phyloP scores from a whole-genome alignment of 768 basidiomycete species.

The Russula sp. region DNA sequence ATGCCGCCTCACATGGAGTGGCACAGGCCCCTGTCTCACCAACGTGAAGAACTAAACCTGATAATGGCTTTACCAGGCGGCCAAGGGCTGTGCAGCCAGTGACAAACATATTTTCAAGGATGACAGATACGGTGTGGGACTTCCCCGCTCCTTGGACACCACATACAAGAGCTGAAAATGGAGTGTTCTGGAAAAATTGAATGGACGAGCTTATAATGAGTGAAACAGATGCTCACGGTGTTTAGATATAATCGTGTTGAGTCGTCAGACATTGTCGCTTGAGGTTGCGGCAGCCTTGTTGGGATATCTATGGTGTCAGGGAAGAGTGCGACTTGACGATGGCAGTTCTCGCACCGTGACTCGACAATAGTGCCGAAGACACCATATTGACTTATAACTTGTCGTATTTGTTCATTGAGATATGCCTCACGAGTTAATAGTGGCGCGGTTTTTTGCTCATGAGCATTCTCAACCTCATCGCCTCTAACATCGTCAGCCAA shows the following conservation, averaged over 20 bases:
- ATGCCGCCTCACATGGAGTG: conserved; percentile 62
- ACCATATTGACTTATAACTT: conserved; percentile 51
- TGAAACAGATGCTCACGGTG: conserved; percentile 39
- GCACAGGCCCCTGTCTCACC: conserved; percentile 57
- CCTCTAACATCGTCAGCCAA: not conserved
- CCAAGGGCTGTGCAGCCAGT: conserved; percentile 46
- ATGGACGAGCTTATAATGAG: not conserved
- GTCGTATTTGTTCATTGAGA: conserved; percentile 18
- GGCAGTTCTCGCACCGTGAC: not conserved
- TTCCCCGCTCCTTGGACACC: conserved; percentile 76
- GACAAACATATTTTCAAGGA: conserved; percentile 69
- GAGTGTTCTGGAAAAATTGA: conserved; percentile 47
- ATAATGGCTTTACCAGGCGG: conserved; percentile 45
- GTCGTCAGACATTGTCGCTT: not conserved
- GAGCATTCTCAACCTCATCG: conserved; percentile 11
- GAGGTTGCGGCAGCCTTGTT: conserved; percentile 1
- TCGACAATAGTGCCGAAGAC: conserved; percentile 42
- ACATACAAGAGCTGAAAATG: conserved; percentile 69
- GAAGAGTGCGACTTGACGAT: not conserved
- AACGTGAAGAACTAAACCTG: conserved; percentile 62
- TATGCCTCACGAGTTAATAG: conserved; percentile 30
- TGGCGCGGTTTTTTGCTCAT: conserved; percentile 30
- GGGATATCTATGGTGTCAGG: not conserved
- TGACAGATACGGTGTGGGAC: conserved; percentile 62
- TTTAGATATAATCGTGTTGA: conserved; percentile 55